Evolutionary conservation across 2,329 filamentous ascomycete species (phyloP).

Genomic region (Aspergillus sp.): DNA sequence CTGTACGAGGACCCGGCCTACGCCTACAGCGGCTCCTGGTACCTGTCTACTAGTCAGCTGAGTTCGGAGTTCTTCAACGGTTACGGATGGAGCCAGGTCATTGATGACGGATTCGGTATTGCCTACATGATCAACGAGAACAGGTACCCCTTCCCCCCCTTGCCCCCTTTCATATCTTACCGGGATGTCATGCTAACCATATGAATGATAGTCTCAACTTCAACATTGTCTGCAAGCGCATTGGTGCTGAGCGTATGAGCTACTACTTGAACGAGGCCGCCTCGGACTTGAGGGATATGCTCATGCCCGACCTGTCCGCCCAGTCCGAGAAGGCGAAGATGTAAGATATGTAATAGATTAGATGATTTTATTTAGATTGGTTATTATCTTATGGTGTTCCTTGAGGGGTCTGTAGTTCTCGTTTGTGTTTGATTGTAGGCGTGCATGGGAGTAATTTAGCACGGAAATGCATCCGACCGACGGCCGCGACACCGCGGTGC

Average conservation of each 20-base stretch:
- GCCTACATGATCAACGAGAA: conserved; percentile 99
- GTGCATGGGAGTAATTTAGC: too few relatives aligned
- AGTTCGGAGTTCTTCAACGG: conserved; percentile 98
- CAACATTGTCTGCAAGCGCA: conserved; percentile 91
- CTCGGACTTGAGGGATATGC: conserved; percentile 80
- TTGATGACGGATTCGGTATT: conserved; percentile 93
- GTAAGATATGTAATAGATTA: conserved; percentile 46
- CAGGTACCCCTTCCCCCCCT: conserved; percentile 52
- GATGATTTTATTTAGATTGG: background rate
- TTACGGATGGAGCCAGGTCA: conserved; percentile 97
- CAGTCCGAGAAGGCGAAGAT: conserved; percentile 84
- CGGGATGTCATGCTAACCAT: conserved; percentile 10
- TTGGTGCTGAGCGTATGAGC: conserved; percentile 90
- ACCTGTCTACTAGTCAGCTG: conserved; percentile 82
- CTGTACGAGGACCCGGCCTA: conserved; percentile 88
- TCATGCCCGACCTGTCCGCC: conserved; percentile 67
- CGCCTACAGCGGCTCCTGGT: conserved; percentile 83
- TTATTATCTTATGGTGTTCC: background rate
- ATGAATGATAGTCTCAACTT: conserved; percentile 74
- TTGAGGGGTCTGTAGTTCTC: too few relatives aligned
- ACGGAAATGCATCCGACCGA: too few relatives aligned
- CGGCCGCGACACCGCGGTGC: too few relatives aligned
- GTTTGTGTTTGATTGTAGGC: too few relatives aligned
- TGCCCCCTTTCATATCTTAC: background rate
- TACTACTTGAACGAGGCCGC: conserved; percentile 95